Conservation (phyloP, 352 stramenopile genomes). For the Phytophthora vignae region DNA sequence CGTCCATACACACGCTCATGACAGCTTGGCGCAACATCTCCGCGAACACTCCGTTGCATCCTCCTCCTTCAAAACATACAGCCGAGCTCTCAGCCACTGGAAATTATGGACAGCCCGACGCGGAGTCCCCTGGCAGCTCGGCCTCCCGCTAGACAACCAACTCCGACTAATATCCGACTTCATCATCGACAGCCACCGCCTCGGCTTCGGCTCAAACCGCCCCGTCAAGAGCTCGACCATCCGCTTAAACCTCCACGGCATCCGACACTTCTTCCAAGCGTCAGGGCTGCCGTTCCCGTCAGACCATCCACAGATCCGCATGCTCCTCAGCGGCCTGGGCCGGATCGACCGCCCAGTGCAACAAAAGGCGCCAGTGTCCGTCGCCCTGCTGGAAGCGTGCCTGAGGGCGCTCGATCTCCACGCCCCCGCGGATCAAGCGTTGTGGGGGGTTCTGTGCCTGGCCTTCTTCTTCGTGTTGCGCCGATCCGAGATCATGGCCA, state of each 20-base stretch:
- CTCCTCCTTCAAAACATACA: background rate
- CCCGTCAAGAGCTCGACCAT: conserved; percentile 4
- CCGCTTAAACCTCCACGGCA: background rate
- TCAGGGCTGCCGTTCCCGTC: background rate
- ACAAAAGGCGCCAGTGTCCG: background rate
- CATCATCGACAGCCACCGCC: background rate
- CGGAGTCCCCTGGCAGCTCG: background rate
- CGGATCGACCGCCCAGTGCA: background rate
- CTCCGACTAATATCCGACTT: conserved; percentile 2
- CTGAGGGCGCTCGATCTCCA: background rate
- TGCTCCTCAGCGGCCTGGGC: conserved; percentile 3
- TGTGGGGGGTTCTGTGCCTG: conserved; percentile 12
- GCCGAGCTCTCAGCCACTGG: background rate
- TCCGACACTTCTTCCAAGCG: conserved; percentile 3
- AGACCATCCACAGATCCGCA: conserved; percentile 1
- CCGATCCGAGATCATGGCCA: conserved; percentile 18
- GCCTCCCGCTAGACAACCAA: background rate
- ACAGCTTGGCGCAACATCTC: background rate
- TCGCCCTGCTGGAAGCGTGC: background rate
- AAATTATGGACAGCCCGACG: background rate
- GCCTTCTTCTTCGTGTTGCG: conserved; percentile 20
- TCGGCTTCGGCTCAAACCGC: background rate
- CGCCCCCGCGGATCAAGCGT: conserved; percentile 3
- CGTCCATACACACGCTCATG: background rate
- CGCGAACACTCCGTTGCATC: conserved; percentile 10